Evolutionary conservation across 2,329 filamentous ascomycete species (phyloP).

Genomic region (Arachnomyces sp.): DNA sequence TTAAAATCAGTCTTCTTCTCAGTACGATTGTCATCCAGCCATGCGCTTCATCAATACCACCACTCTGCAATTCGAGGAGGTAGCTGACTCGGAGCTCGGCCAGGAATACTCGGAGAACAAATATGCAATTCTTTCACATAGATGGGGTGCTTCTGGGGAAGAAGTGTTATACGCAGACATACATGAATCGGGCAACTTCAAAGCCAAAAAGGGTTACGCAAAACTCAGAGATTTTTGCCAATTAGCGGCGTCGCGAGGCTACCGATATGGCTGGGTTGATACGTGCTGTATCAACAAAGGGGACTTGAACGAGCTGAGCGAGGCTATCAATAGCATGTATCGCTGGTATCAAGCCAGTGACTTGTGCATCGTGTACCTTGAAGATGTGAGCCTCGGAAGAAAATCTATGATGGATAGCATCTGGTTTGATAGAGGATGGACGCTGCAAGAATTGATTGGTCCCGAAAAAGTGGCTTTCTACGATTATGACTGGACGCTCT

Average conservation of each 20-base stretch:
- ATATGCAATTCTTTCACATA: conserved; percentile 30
- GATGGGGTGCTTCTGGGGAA: conserved; percentile 20
- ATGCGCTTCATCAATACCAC: too few relatives aligned
- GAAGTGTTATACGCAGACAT: conserved; percentile 23
- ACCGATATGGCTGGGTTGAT: conserved; percentile 11
- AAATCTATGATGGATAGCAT: conserved; percentile 1
- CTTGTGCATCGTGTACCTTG: conserved; percentile 8
- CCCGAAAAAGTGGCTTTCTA: conserved; percentile 6
- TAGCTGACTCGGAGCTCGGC: too few relatives aligned
- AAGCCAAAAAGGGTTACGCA: conserved; percentile 7
- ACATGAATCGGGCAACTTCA: conserved; percentile 14
- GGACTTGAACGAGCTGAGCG: conserved; percentile 5
- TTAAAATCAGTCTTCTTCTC: too few relatives aligned
- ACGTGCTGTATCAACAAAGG: conserved; percentile 11
- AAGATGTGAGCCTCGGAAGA: conserved; percentile 3
- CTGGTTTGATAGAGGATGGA: conserved; percentile 11
- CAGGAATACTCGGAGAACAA: too few relatives aligned
- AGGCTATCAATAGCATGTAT: conserved; percentile 6
- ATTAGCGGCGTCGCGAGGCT: conserved; percentile 6
- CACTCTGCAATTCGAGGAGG: too few relatives aligned
- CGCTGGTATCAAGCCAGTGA: conserved; percentile 8
- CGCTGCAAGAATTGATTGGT: conserved; percentile 12
- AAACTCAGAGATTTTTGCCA: conserved; percentile 10
- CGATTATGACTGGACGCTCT: conserved; percentile 5
- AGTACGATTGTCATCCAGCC: too few relatives aligned